These are phyloP conservation scores for Acarospora socialis DNA, from an alignment of 2,329 filamentous ascomycete species.

Conservation along the genomic window DNA sequence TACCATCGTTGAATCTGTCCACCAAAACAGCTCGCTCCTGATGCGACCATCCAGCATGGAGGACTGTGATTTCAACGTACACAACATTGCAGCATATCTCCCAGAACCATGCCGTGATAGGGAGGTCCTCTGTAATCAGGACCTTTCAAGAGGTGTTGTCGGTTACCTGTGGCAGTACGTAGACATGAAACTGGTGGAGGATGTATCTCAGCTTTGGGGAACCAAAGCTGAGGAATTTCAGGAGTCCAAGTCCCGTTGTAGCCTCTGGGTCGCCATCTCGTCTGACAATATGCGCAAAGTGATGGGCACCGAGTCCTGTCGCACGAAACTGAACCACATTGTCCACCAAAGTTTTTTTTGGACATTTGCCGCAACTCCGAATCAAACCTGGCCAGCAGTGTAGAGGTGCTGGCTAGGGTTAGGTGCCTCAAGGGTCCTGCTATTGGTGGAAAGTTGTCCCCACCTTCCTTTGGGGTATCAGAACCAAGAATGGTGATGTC, in stretches of 20 bases:
- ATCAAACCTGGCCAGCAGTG: neutral
- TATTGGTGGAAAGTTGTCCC: neutral
- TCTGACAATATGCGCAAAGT: neutral
- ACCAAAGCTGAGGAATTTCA: neutral
- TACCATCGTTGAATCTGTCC: neutral
- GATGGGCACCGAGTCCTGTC: neutral
- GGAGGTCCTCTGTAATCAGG: neutral
- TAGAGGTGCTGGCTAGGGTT: neutral
- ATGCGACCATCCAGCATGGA: neutral
- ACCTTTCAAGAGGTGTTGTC: too few relatives aligned
- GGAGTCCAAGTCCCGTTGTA: neutral
- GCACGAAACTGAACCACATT: neutral
- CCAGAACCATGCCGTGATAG: neutral
- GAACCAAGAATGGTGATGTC: neutral
- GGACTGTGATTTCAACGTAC: neutral
- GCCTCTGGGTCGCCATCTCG: neutral
- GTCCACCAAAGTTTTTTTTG: neutral
- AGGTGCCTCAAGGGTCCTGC: neutral
- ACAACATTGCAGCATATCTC: neutral
- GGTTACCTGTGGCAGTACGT: neutral
- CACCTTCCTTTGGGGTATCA: neutral
- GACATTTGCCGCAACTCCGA: neutral
- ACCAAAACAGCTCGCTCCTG: neutral
- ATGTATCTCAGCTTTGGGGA: neutral
- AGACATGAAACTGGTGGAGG: neutral